Evolutionary conservation across 176 grass and related monocot species (phyloP).

Genomic region (Oryza nivara): DNA sequence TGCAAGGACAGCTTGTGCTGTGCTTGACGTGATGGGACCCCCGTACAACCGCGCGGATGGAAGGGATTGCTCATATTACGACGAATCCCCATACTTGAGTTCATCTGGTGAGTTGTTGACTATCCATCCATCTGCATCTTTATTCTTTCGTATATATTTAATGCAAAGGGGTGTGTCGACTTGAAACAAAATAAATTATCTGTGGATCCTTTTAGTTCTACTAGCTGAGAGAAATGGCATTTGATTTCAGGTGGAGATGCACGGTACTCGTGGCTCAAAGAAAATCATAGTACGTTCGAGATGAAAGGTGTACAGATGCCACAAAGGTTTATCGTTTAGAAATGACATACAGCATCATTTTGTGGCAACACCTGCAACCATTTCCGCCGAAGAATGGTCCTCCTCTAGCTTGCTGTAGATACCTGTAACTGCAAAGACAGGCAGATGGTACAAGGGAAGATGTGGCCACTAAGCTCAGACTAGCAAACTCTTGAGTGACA

Average conservation of each 20-base stretch:
- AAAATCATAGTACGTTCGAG: conserved; percentile 46
- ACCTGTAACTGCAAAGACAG: conserved; percentile 25
- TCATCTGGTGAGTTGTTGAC: conserved; percentile 49
- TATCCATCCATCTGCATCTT: not conserved
- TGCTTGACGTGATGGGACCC: conserved; percentile 82
- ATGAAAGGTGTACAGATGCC: conserved; percentile 48
- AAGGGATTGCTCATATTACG: conserved; percentile 74
- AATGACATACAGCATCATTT: conserved; percentile 6
- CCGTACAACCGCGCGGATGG: conserved; percentile 62
- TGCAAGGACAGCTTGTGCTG: conserved; percentile 74
- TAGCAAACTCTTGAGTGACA: conserved; percentile 32
- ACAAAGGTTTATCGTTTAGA: conserved; percentile 38
- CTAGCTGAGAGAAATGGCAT: conserved; percentile 21
- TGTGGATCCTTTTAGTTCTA: not conserved
- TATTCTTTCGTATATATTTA: not conserved
- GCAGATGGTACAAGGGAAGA: conserved; percentile 20
- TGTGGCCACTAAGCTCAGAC: not conserved
- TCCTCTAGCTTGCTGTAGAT: conserved; percentile 40
- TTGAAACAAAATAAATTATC: not conserved
- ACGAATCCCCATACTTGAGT: conserved; percentile 39
- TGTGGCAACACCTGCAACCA: not conserved
- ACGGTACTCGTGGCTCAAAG: conserved; percentile 67
- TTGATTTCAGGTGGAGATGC: conserved; percentile 52
- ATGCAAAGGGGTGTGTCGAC: not conserved
- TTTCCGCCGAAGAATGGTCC: not conserved